These are phyloP conservation scores for Cercospora citrullina DNA, from an alignment of 2,329 filamentous ascomycete species.

Conservation along the genomic window DNA sequence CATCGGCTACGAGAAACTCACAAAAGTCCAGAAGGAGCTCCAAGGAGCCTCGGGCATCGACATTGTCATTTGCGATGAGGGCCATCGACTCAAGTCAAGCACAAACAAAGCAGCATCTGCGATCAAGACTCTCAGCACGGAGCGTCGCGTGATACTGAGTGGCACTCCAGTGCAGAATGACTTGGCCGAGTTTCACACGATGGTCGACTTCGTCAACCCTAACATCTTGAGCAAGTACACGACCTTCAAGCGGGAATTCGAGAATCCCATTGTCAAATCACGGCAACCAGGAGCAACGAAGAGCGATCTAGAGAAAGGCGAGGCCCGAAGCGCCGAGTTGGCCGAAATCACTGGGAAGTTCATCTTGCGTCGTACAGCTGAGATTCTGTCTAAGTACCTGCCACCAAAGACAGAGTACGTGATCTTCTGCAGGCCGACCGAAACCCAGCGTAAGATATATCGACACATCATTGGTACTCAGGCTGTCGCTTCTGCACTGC, in stretches of 20 bases:
- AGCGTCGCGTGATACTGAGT: conserved; percentile 62
- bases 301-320: conserved; percentile 64
- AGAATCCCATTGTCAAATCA: conserved; percentile 63
- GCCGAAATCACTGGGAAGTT: conserved; percentile 62
- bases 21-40: conserved; percentile 64
- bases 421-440: conserved; percentile 64
- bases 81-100: conserved; percentile 66
- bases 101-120: conserved; percentile 68
- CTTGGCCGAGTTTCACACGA: conserved; percentile 65
- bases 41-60: conserved; percentile 64
- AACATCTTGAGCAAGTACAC: conserved; percentile 63
- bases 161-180: conserved; percentile 71
- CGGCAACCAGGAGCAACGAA: conserved; percentile 63
- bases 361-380: conserved; percentile 65
- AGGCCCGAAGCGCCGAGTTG: conserved; percentile 62
- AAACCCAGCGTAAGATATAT: conserved; percentile 61
- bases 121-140: conserved; percentile 63
- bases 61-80: conserved; percentile 70
- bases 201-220: conserved; percentile 69
- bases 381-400: conserved; percentile 65
- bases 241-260: conserved; percentile 64
- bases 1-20: conserved; percentile 70
- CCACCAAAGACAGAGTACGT: conserved; percentile 69
- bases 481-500: conserved; percentile 61
- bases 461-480: conserved; percentile 64